Base-by-base conservation (phyloP, 768 basidiomycete species). In the Podaxis mareebaensis region DNA sequence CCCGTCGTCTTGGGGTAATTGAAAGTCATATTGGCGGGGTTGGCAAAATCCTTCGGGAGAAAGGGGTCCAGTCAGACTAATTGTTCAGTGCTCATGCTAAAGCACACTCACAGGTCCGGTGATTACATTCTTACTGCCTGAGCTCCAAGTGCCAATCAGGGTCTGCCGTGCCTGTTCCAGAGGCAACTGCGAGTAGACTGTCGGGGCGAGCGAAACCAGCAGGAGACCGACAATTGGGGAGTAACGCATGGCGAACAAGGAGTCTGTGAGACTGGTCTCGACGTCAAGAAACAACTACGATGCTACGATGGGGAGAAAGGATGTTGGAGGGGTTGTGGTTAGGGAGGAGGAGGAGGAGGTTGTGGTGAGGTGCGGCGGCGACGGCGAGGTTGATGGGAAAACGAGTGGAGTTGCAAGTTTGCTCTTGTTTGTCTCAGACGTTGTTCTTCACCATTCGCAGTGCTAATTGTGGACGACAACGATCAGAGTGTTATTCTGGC, bases 1-100 rank as follows among this genome's bases (percentile, higher is more conserved):
- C 97, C 97, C 0, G 95, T 93, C 20, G 86, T 95, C 61, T 72
- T 72, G 3, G 97, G 96, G 73, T 96, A 96, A 38, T 61, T 85
- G 77, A 99, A 99, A 3, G 89, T 81, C 77, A 83, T 76, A 69
- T 95, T 93, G 51, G 84, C 82, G 0, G 97, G 96, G 70, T 91
- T 87, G 44, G 90, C 93, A 74, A 96, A 98, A 61, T 81, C 80
- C 95, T 98, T 17, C 2, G 61, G 33, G 55, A 20, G 55, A 61
- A 52, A 38, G 65, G 65, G 56, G 55, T 39, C 53, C 51, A 49
- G 61, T 64, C 57, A 62, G 55, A 58, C 60, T 60, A 40, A 38
- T 46, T 20, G n/a, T 33, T 30, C 46, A 44, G 40, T 33, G 53
- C 53, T 44, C 22, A 40, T 28, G 44, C 58, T 53, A 30, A 53